These are phyloP conservation scores for Yamadazyma atmosphaerica DNA, from an alignment of 1,139 yeast species.

Conservation along the genomic window DNA sequence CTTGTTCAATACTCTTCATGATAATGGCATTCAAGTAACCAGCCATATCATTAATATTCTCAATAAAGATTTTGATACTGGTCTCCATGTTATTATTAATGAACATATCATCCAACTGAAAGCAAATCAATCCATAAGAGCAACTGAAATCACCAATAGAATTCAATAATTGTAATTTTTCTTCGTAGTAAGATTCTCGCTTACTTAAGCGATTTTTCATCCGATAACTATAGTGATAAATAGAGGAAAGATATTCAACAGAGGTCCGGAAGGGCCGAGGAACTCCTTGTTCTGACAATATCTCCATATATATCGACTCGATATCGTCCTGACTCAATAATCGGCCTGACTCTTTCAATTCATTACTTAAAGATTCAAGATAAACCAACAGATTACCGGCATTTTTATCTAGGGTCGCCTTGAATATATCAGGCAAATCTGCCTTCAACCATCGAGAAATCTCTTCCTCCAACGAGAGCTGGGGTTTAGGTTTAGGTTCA, in stretches of 20 bases:
- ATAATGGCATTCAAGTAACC: slow-evolving; percentile 62
- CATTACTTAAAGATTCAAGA: slow-evolving; percentile 40
- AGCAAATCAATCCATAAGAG: slow-evolving; percentile 68
- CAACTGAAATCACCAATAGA: slow-evolving; percentile 56
- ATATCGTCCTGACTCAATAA: slow-evolving; percentile 27
- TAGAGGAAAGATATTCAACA: slow-evolving; percentile 45
- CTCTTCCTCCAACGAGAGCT: slow-evolving; percentile 17
- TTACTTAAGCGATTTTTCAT: slow-evolving; percentile 41
- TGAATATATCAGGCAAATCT: slow-evolving; percentile 40
- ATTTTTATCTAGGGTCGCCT: slow-evolving; percentile 29
- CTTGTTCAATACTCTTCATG: slow-evolving; percentile 64
- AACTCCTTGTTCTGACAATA: slow-evolving; percentile 53
- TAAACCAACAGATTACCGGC: slow-evolving; percentile 20
- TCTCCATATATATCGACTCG: slow-evolving; percentile 52
- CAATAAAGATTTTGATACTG: slow-evolving; percentile 30
- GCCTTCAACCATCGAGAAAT: slow-evolving; percentile 29
- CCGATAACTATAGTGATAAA: slow-evolving; percentile 42
- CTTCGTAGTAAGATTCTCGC: slow-evolving; percentile 38
- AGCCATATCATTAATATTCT: slow-evolving; percentile 34
- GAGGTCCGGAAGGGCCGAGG: slow-evolving; percentile 31
- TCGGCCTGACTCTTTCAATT: slow-evolving; percentile 25
- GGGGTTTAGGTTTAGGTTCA: slow-evolving; percentile 7
- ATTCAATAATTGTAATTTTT: slow-evolving; percentile 42
- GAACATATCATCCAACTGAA: slow-evolving; percentile 72
- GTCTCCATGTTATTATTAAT: slow-evolving; percentile 35